These are phyloP conservation scores for Fusarium verrucosum DNA, from an alignment of 2,329 filamentous ascomycete genomes.

Conservation along the genomic window DNA sequence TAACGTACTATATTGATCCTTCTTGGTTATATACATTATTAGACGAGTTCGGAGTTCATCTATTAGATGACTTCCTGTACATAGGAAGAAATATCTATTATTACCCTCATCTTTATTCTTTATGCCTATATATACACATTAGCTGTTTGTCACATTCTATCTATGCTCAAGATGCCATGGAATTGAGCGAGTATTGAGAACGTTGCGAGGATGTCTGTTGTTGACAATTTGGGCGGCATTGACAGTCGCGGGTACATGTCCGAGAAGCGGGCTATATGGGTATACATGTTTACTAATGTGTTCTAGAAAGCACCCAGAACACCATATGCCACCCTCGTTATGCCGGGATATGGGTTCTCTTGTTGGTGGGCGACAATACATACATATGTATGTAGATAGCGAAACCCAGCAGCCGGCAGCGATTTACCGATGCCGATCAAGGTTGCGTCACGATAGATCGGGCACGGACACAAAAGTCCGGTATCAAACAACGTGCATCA, in stretches of 20 bases:
- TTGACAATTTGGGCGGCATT: neutral
- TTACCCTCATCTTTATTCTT: neutral
- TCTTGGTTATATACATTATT: slow-evolving; percentile 10
- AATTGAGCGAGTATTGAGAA: too few species aligned
- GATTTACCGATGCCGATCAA: slow-evolving; percentile 26
- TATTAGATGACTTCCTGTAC: neutral
- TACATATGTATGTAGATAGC: too few species aligned
- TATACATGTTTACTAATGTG: neutral
- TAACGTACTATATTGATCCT: neutral
- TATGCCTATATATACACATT: too few species aligned
- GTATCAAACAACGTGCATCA: neutral
- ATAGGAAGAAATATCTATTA: slow-evolving; percentile 7
- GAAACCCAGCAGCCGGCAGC: slow-evolving; percentile 15
- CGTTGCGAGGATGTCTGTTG: neutral
- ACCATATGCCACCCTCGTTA: neutral
- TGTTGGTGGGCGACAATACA: slow-evolving; percentile 1
- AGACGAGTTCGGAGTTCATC: neutral
- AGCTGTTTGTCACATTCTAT: too few species aligned
- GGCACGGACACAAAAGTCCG: slow-evolving; percentile 30
- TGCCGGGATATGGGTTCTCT: neutral
- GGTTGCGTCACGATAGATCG: slow-evolving; percentile 27
- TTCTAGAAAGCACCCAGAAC: slow-evolving; percentile 8
- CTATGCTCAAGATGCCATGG: too few species aligned
- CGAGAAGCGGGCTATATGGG: neutral
- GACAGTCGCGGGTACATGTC: neutral